Evolutionary conservation across 2,329 filamentous ascomycete species (phyloP), one percentile per base, ranked within the genome.

Genomic region (Cylindrodendrum hubeiense): DNA sequence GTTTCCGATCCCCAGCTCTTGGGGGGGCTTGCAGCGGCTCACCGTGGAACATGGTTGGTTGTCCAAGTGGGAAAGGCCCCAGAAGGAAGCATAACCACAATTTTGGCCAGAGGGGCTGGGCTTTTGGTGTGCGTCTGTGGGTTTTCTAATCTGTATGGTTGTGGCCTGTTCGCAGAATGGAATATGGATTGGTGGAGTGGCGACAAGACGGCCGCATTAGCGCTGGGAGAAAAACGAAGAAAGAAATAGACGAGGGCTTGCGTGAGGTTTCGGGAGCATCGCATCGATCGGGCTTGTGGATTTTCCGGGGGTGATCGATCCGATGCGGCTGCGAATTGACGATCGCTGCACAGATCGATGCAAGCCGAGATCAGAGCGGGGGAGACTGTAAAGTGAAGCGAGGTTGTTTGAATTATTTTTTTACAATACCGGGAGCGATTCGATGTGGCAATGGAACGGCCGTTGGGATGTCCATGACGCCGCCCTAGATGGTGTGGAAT

Each of bases 261-360:
- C 28, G 47, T 13, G 47, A 50, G 47, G 47, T 50, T 50, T 50
- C 47, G 47, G 47, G 47, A 50, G 47, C 47, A 50, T 50, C 37
- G 37, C 37, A 37, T 39, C 47, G 47, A 50, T 50, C 47, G 47
- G 47, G 6, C 5, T n/a, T 13, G 26, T 50, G 47, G 28, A 34
- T 50, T 34, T 15, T 33, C 17, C 33, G 47, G 26, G 47, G 47
- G 47, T 50, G 10, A 28, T 30, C 47, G 47, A 50, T 50, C 47
- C n/a, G 47, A 50, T 50, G 47, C 47, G 47, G 12, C 46, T 7
- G 46, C 28, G 28, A 19, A n/a, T 12, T 7, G 47, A 21, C 47
- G 47, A 50, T 50, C 47, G 5, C 28, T 50, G 47, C 8, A 50
- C 19, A 33, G 13, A 17, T 5, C n/a, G n/a, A n/a, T 50, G 28